phyloP scores from a whole-genome alignment of 345 rosid species.

The Schrenkiella parvula region DNA sequence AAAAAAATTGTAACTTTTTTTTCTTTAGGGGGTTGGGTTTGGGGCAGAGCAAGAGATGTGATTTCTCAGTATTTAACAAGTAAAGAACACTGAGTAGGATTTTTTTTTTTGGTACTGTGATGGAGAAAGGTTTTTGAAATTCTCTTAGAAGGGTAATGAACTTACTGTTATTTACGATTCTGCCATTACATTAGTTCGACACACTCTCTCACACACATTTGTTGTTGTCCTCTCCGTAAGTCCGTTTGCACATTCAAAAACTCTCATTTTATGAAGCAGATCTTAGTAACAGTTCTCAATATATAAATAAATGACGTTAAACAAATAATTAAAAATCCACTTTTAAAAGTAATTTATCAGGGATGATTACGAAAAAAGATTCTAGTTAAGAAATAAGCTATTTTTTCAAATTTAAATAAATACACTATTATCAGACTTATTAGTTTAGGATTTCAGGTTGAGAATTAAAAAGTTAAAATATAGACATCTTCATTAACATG shows the following conservation, averaged over 20 bases:
- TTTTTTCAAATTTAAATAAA: neutral
- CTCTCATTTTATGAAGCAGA: neutral
- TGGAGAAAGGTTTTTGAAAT: neutral
- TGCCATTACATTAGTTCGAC: neutral
- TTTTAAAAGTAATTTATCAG: neutral
- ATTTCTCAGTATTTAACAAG: conserved; percentile 13
- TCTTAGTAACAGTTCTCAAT: neutral
- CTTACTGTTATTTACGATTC: conserved; percentile 6
- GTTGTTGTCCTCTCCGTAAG: conserved; percentile 11
- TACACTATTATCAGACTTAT: neutral
- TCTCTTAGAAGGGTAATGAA: neutral
- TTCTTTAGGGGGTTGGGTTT: conserved; percentile 30
- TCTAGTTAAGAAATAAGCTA: neutral
- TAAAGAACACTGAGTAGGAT: neutral
- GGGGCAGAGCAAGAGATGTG: conserved; percentile 39
- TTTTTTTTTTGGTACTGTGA: neutral
- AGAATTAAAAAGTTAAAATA: neutral
- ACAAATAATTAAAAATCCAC: neutral
- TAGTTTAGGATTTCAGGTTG: neutral
- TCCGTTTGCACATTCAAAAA: conserved; percentile 30
- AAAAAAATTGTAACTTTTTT: neutral
- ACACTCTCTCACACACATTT: conserved; percentile 17
- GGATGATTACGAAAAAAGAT: neutral
- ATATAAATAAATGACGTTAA: neutral
- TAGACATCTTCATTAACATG: neutral